These are phyloP conservation scores for Besnoitia besnoiti DNA, from an alignment of 169 alveolate species.

Conservation along the genomic window DNA sequence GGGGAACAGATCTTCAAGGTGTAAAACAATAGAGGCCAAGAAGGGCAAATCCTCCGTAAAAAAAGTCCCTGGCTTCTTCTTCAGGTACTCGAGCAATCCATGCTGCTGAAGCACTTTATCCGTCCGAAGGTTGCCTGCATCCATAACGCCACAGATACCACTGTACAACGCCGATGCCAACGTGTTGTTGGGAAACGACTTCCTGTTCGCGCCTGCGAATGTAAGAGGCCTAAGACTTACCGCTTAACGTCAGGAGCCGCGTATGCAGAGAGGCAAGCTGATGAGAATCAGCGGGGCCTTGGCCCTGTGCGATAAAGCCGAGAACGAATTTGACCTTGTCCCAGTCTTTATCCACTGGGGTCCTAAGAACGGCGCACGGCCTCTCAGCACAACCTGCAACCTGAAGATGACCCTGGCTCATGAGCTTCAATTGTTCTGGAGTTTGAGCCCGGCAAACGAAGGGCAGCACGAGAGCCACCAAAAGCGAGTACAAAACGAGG, in stretches of 20 bases:
- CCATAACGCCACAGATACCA: no score
- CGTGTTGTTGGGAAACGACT: no score
- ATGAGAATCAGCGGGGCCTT: neutral
- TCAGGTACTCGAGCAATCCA: neutral
- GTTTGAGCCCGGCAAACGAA: neutral
- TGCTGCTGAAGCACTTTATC: neutral
- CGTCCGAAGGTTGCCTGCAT: neutral
- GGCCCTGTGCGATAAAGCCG: neutral
- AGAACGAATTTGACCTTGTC: neutral
- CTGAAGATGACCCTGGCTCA: neutral
- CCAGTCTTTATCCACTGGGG: conserved; percentile 16
- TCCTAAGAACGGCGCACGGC: conserved; percentile 12
- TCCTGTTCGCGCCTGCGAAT: no score
- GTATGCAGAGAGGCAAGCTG: neutral
- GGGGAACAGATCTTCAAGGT: neutral
- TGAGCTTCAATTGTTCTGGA: neutral
- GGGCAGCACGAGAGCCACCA: neutral
- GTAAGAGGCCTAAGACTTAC: neutral
- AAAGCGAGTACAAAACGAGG: neutral
- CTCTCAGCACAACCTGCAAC: neutral
- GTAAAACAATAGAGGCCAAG: neutral
- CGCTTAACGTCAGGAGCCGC: neutral
- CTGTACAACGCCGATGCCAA: no score
- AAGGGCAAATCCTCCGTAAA: neutral
- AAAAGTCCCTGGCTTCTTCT: neutral